Evolutionary conservation across 331 rosid species (phyloP), one percentile per base, ranked within the genome.

Genomic region (Stylosanthes scabra): DNA sequence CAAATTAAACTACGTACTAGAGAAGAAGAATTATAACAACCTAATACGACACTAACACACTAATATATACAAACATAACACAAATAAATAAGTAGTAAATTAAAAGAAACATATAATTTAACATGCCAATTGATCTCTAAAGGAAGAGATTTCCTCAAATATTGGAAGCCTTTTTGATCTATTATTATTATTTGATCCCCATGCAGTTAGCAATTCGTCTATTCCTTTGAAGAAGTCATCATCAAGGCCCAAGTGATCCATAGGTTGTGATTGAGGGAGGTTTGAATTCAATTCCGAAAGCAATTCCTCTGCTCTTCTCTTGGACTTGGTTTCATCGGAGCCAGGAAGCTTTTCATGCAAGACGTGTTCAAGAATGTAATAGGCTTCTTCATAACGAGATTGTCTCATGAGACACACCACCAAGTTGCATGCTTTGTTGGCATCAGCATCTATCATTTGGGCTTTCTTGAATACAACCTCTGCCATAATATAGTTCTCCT

Each of bases 341-440:
- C 93, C 96, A 5, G 69, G 61, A 54, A 91, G 56, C 34, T 71
- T 77, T 40, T 85, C 83, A 3, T 75, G 47, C 39, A 89, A 52
- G 11, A 94, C 89, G 56, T 83, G 80, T 16, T 85, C 86, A 9
- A 94, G 81, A 20, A 83, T 59, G 0, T 13, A 60, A 37, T 37
- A 44, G 3, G 99, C 97, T 72, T 94, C 97, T 1, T 74, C 55
- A 11, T 74, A 80, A 11, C 92, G 87, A 14, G 78, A 27, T 78
- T 89, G 97, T 75, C 81, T 87, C 42, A 88, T 87, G 1, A 94
- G 83, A 74, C 99, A 89, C 2, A 80, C 34, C 83, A 85, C 82
- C 80, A 94, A 57, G 77, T 94, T 94, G 77, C 97, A 86, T 41
- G 99, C 99, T 76, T 91, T 94, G 74, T 91, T 94, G 11, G 93